Conservation (phyloP, 1,139 yeast species). For the Wickerhamomyces sp. region DNA sequence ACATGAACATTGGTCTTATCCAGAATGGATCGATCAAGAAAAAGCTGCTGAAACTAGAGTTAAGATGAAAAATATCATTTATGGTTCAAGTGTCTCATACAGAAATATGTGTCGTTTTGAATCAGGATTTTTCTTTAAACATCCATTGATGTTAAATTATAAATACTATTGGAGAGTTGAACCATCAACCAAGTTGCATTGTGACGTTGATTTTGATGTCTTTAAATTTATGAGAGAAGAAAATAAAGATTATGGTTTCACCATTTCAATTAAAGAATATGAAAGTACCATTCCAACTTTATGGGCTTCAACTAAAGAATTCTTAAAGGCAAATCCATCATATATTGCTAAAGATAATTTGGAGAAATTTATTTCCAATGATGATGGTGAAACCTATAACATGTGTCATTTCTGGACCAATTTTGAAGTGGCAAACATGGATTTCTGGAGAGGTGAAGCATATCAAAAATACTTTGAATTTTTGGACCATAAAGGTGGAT, state of each 20-base stretch:
- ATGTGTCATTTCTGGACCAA: constrained; percentile 92
- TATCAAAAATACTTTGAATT: constrained; percentile 65
- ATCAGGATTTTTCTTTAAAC: constrained; percentile 68
- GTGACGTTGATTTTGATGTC: constrained; percentile 64
- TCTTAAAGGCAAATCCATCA: constrained; percentile 44
- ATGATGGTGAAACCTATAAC: constrained; percentile 64
- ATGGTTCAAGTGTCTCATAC: constrained; percentile 58
- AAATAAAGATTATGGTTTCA: constrained; percentile 57
- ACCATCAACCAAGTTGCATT: constrained; percentile 56
- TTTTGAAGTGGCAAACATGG: constrained; percentile 77
- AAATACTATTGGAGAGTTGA: constrained; percentile 79
- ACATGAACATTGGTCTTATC: constrained; percentile 46
- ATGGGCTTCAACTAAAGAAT: constrained; percentile 55
- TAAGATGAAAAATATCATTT: constrained; percentile 48
- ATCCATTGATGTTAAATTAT: constrained; percentile 50
- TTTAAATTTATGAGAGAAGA: constrained; percentile 61
- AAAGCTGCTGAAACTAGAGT: constrained; percentile 50
- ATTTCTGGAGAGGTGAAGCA: constrained; percentile 67
- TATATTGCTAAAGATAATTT: constrained; percentile 43
- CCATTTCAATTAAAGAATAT: constrained; percentile 61
- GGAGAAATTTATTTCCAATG: constrained; percentile 65
- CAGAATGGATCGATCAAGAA: constrained; percentile 53
- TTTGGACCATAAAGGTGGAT: constrained; percentile 77
- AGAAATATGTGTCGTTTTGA: constrained; percentile 76
- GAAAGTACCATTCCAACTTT: constrained; percentile 52